Percentiles rank a stretch among this genome's conserved stretches.
phyloP scores from a whole-genome alignment of 257 asterid species.

The Knoxia roxburghii region DNA sequence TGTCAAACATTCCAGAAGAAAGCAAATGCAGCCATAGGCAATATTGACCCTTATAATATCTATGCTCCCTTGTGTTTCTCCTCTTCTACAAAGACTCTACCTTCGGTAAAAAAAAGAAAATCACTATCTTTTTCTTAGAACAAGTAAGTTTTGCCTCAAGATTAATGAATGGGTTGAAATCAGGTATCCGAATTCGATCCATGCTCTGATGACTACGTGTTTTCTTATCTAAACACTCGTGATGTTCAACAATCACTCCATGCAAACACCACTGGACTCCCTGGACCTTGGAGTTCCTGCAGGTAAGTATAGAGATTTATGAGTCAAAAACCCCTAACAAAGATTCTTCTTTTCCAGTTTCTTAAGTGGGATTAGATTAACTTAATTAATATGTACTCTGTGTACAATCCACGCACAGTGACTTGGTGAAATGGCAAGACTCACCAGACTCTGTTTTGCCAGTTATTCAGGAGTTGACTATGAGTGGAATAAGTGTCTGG shows the following conservation, averaged over 20 bases:
- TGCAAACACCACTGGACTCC: constrained; percentile 36
- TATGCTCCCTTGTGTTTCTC: constrained; percentile 3
- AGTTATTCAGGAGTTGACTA: too few species aligned
- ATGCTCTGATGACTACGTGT: background rate
- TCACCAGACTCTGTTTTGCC: too few species aligned
- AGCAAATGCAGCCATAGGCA: background rate
- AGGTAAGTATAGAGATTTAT: too few species aligned
- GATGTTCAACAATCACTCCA: constrained; percentile 36
- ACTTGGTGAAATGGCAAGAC: constrained; percentile 29
- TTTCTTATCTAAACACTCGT: background rate
- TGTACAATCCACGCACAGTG: too few species aligned
- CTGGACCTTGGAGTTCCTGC: constrained; percentile 31
- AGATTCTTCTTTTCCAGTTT: too few species aligned
- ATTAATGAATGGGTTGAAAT: too few species aligned
- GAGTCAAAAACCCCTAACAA: too few species aligned
- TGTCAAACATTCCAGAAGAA: background rate
- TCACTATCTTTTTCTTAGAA: too few species aligned
- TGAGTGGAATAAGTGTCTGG: too few species aligned
- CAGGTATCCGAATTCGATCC: background rate
- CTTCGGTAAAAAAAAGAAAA: background rate
- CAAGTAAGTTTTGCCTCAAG: too few species aligned
- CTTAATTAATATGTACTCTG: too few species aligned
- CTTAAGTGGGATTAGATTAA: too few species aligned
- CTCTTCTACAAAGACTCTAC: background rate
- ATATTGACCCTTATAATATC: background rate